Base-by-base conservation (phyloP, 2,329 filamentous ascomycete species). In the Talaromyces funiculosus region DNA sequence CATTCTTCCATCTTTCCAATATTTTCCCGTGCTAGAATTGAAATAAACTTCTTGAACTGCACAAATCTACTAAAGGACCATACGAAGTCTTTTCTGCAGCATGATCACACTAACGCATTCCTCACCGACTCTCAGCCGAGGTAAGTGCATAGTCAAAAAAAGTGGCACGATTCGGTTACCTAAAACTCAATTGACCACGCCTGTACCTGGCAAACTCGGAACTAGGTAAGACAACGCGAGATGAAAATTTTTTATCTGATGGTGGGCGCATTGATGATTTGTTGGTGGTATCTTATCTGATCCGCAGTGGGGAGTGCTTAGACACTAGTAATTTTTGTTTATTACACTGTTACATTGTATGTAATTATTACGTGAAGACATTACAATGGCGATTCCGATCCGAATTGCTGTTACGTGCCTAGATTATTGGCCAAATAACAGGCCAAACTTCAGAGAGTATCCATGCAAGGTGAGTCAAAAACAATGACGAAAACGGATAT, bases 171-270 rank as follows among this genome's bases (percentile, higher is more conserved):
- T 53, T 37, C 45, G 26, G 45, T 20, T 59, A 14, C 10, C 29
- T 29, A 20, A 16, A 35, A 38, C 5, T 35, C 10, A 35, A 31
- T 31, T 20, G 14, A 29, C n/a, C n/a, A n/a, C n/a, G 53, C 1
- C 26, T 9, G 29, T 51, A 14, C n/a, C n/a, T 35, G 47, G 9
- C 29, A 51, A 8, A 10, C 7, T 31, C 37, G 16, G 24, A 12
- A 8, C n/a, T 4, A 16, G 14, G 9, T 22, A 18, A 24, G 43
- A 49, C 24, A 26, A 47, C 43, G 29, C 24, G 12, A 18, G 26
- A 22, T 2, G 12, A 40, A 61, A 61, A 54, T 24, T 40, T 43
- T 57, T 61, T 61, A 61, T 61, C 54, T 61, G 60, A 61, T 61
- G 60, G 54, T 37, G 54, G 16, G 45, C 49, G 18, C 22, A 18